These are phyloP conservation scores for Nakazawaea molendinolei DNA, from an alignment of 805 yeast genomes.

Conservation along the genomic window DNA sequence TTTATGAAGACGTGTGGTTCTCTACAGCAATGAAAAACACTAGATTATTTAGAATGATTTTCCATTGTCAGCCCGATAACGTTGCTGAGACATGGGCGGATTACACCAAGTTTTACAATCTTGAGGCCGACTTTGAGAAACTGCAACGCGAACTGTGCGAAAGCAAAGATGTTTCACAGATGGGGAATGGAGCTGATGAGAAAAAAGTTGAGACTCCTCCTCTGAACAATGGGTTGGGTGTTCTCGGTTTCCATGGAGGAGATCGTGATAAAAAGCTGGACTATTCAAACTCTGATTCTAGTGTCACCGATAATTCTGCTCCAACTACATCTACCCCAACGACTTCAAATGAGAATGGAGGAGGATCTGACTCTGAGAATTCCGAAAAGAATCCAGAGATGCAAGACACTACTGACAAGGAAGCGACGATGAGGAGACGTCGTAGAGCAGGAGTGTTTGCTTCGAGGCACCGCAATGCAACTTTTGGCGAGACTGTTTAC, in stretches of 20 bases:
- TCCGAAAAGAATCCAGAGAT: background rate
- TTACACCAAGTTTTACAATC: slow-evolving; percentile 62
- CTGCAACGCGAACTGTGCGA: slow-evolving; percentile 19
- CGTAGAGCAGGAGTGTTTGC: slow-evolving; percentile 9
- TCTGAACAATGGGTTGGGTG: slow-evolving; percentile 1
- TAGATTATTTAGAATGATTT: slow-evolving; percentile 70
- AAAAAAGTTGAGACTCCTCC: slow-evolving; percentile 1
- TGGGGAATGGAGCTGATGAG: slow-evolving; percentile 4
- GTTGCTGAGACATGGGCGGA: slow-evolving; percentile 86
- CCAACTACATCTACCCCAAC: background rate
- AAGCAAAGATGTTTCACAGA: background rate
- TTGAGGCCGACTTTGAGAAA: slow-evolving; percentile 50
- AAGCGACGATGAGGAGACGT: slow-evolving; percentile 4
- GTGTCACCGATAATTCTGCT: background rate
- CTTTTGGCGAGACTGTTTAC: slow-evolving; percentile 17
- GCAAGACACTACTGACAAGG: background rate
- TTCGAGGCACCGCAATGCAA: slow-evolving; percentile 5
- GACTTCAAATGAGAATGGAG: background rate
- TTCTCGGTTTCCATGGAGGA: slow-evolving; percentile 3
- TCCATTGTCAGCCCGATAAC: slow-evolving; percentile 94
- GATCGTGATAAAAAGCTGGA: too few relatives aligned
- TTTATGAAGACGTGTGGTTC: slow-evolving; percentile 82
- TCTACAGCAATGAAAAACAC: slow-evolving; percentile 82
- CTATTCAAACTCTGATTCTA: too few relatives aligned
- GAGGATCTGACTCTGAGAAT: background rate